Conservation (phyloP, 352 stramenopile species). For the Pythium phragmiticola region DNA sequence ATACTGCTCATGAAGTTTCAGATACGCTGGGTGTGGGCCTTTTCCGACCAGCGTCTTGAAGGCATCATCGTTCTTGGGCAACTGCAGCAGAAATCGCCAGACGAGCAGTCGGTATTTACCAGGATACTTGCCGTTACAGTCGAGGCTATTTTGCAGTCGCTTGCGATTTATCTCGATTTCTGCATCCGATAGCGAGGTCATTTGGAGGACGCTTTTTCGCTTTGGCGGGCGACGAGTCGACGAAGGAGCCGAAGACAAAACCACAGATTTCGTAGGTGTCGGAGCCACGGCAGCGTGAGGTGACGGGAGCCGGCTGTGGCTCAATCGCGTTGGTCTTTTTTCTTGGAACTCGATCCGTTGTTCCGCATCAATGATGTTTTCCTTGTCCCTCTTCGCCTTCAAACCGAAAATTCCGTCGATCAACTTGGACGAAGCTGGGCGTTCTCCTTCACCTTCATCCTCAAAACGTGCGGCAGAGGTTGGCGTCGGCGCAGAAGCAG, state of each 20-base stretch:
- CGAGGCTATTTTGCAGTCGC: slow-evolving; percentile 61
- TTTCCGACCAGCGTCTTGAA: slow-evolving; percentile 75
- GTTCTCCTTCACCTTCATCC: slow-evolving; percentile 18
- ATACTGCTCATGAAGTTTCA: slow-evolving; percentile 71
- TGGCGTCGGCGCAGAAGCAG: neutral
- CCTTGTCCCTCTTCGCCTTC: slow-evolving; percentile 25
- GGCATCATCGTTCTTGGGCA: slow-evolving; percentile 83
- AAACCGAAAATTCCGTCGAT: slow-evolving; percentile 76
- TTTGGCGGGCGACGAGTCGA: neutral
- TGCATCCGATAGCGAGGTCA: slow-evolving; percentile 13
- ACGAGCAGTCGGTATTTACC: slow-evolving; percentile 82
- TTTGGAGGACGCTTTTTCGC: slow-evolving; percentile 20
- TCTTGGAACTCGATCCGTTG: slow-evolving; percentile 23
- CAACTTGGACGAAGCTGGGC: slow-evolving; percentile 59
- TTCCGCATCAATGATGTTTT: slow-evolving; percentile 15
- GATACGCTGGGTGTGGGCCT: slow-evolving; percentile 72
- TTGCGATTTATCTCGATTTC: slow-evolving; percentile 65
- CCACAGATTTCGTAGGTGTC: slow-evolving; percentile 3
- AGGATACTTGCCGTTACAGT: slow-evolving; percentile 72
- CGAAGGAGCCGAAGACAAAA: neutral
- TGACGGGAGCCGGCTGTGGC: neutral
- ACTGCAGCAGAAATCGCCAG: slow-evolving; percentile 78
- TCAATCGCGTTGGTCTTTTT: slow-evolving; percentile 9
- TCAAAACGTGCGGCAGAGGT: neutral
- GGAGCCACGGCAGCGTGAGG: neutral